Evolutionary conservation across 768 basidiomycete genomes (phyloP), one percentile per base, ranked within the genome.

Genomic region (Hygrophorus pudorinus): DNA sequence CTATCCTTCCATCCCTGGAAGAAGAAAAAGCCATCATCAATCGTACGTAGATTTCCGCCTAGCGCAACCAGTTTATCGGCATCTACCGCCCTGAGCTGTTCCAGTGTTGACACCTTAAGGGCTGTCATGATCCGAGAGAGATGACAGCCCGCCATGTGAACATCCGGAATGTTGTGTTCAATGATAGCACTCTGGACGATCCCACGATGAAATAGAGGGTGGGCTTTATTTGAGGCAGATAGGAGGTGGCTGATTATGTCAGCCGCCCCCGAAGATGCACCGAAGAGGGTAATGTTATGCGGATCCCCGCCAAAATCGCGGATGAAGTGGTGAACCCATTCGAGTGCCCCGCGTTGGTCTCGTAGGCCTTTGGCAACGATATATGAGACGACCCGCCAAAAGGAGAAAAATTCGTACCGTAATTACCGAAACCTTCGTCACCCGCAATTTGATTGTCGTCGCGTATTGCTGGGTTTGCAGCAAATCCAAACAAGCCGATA

Each of bases 341-440:
- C 71, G 47, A 83, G 68, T 8, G 77, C 80, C 33, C 58, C 69
- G 39, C 75, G 70, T 57, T 84, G 81, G 57, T 84, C 81, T 17
- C 71, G 72, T 17, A 84, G 65, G 36, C 79, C 79, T 79, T 46
- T 14, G 38, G 33, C 29, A 29, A 54, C 35, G 55, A 13, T n/a
- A 49, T 21, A 13, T 6, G 40, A 29, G 21, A 14, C 31, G 14
- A 45, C 14, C 29, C n/a, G 9, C 13, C 40, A 37, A 36, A 24
- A 34, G 18, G 21, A 28, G 33, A 37, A 29, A 38, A 34, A 24
- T 41, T 61, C 72, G 31, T 53, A 76, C 84, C 85, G 52, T 84
- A 88, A 62, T 88, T 88, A 8, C 85, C 85, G 13, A 78, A 76
- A 13, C 85, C 85, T 44, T 76, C 70, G 32, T 85, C 81, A 18